Percentiles rank a stretch among this genome's conserved stretches.
phyloP scores from a whole-genome alignment of 2,329 filamentous ascomycete species.

The Sclerotinia trifoliorum region DNA sequence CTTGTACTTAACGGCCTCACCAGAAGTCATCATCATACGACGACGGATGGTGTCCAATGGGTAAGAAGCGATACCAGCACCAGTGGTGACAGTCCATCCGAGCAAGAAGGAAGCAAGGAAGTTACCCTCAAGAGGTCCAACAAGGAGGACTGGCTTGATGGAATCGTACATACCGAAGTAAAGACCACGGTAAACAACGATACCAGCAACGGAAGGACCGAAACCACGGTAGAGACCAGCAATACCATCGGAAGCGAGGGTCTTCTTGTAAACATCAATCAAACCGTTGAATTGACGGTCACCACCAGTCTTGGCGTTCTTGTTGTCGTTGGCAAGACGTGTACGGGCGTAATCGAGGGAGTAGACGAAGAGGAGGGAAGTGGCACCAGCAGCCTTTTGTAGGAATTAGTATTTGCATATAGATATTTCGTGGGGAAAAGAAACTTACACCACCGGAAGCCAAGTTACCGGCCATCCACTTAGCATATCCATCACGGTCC shows the following conservation, averaged over 20 bases:
- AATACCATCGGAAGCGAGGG: conserved; percentile 96
- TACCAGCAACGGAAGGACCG: conserved; percentile 98
- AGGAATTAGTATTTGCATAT: conserved; percentile 22
- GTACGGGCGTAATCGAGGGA: conserved; percentile 99
- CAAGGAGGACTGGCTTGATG: conserved; percentile 96
- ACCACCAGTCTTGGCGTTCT: conserved; percentile 95
- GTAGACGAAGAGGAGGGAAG: conserved; percentile 99
- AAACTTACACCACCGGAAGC: conserved; percentile 96
- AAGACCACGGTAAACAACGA: conserved; percentile 99
- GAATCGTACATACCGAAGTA: conserved; percentile 99
- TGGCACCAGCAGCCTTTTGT: conserved; percentile 87
- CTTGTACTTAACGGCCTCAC: conserved; percentile 99
- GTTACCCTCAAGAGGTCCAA: conserved; percentile 90
- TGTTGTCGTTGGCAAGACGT: conserved; percentile 99
- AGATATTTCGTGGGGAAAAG: neutral
- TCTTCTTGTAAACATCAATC: conserved; percentile 99
- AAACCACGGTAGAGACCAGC: conserved; percentile 99
- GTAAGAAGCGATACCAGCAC: conserved; percentile 99
- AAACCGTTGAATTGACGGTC: conserved; percentile 99
- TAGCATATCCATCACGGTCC: conserved; percentile 95
- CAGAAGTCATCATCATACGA: conserved; percentile 99
- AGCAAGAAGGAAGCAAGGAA: conserved; percentile 99
- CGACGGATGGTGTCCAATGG: conserved; percentile 99
- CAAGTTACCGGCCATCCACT: conserved; percentile 99
- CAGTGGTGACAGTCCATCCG: conserved; percentile 98